Evolutionary conservation across 257 asterid genomes (phyloP).

Genomic region (Echium plantagineum): DNA sequence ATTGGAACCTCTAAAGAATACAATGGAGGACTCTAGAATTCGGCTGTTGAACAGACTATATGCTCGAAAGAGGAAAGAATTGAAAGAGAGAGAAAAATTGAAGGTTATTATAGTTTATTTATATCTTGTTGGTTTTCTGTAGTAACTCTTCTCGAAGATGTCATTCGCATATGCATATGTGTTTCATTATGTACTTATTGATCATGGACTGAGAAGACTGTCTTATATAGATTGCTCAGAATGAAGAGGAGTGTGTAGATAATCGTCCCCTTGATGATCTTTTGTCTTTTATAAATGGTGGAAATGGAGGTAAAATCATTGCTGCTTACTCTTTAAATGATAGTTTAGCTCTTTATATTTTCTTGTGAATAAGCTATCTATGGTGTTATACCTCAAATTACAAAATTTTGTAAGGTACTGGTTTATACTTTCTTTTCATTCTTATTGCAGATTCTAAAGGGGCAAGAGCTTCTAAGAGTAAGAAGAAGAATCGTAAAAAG

Average conservation of each 20-base stretch:
- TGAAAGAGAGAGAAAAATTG: slow-evolving; percentile 63
- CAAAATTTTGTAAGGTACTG: not conserved
- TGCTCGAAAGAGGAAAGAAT: slow-evolving; percentile 90
- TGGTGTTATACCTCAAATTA: not conserved
- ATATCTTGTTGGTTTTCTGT: slow-evolving; percentile 10
- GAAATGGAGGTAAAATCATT: slow-evolving; percentile 40
- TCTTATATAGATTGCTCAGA: slow-evolving; percentile 51
- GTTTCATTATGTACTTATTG: slow-evolving; percentile 10
- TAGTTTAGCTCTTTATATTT: slow-evolving; percentile 1
- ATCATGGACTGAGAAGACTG: slow-evolving; percentile 19
- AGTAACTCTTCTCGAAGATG: slow-evolving; percentile 11
- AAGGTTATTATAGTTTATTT: slow-evolving; percentile 43
- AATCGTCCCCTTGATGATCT: slow-evolving; percentile 94
- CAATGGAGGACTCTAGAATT: slow-evolving; percentile 89
- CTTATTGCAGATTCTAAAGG: slow-evolving; percentile 53
- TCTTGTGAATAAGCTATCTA: too few relatives aligned
- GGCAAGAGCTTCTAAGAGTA: slow-evolving; percentile 45
- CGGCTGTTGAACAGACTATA: slow-evolving; percentile 78
- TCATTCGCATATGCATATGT: not conserved
- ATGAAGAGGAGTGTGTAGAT: slow-evolving; percentile 77
- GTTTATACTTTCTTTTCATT: slow-evolving; percentile 2
- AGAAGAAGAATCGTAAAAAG: slow-evolving; percentile 78
- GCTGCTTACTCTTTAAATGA: slow-evolving; percentile 2
- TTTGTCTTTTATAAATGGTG: slow-evolving; percentile 77
- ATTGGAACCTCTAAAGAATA: slow-evolving; percentile 86